phyloP scores from a whole-genome alignment of 345 rosid genomes.

The Acer yangbiense region DNA sequence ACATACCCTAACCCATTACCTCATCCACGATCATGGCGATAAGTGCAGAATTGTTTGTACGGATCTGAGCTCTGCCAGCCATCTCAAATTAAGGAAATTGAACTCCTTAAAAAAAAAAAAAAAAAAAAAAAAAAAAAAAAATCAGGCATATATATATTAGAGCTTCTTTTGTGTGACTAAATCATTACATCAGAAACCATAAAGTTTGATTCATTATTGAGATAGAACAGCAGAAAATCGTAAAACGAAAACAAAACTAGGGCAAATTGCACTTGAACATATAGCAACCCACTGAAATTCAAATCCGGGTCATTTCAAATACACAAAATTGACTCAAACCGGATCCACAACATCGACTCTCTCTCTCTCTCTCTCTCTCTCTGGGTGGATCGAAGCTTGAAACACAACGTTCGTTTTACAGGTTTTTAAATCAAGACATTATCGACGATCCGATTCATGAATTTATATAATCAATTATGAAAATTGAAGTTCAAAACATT shows the following conservation, averaged over 20 bases:
- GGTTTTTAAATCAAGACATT: too few species aligned
- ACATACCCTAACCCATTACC: slow-evolving; percentile 31
- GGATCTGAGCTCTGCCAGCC: slow-evolving; percentile 69
- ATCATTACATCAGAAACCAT: neutral
- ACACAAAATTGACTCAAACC: neutral
- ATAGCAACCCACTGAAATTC: neutral
- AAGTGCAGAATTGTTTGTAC: slow-evolving; percentile 58
- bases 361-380: too few species aligned
- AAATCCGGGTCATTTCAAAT: neutral
- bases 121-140: neutral
- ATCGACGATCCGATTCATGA: too few species aligned
- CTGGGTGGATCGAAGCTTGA: too few species aligned
- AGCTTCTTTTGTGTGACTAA: neutral
- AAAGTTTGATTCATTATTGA: neutral
- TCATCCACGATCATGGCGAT: slow-evolving; percentile 85
- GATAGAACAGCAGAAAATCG: neutral
- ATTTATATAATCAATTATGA: too few species aligned
- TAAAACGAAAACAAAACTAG: too few species aligned
- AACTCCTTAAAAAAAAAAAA: slow-evolving; percentile 10
- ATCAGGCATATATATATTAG: too few species aligned
- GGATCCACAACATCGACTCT: neutral
- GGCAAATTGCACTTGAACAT: too few species aligned
- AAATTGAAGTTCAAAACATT: neutral
- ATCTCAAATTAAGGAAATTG: slow-evolving; percentile 20
- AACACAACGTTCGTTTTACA: too few species aligned